Evolutionary conservation across 164 flowering plant genomes (phyloP), one percentile per base, ranked within the genome.

Genomic region (Sextonia rubra): DNA sequence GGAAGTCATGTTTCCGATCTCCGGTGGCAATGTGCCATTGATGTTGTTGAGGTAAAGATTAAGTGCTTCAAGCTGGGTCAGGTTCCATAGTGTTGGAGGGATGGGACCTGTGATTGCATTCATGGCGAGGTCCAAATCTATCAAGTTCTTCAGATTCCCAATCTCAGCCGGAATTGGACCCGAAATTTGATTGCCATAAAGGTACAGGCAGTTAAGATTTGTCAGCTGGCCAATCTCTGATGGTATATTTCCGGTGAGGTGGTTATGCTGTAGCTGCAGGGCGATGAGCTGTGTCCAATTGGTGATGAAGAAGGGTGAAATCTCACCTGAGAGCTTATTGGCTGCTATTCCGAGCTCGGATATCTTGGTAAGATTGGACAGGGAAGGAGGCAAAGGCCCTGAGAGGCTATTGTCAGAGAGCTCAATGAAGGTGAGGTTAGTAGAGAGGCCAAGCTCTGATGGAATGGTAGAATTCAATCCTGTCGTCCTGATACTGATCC

Each of bases 21-120:
- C 82, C 0, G 72, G 80, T 22, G 88, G 86, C 37, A 87, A 48
- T 11, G 64, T 73, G 56, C 88, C 87, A 14, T 49, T 80, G 47
- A 87, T 81, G 24, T 77, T 65, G 79, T 85, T 87, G 37, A 8
- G 0, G 66, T 37, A 73, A 22, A 87, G 81, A 5, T 76, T 37
- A 12, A 87, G 47, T n/a, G 2, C 1, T 0, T 1, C 1, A 22
- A 87, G 81, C 47, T 72, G 77, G 9, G 78, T 61, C 2, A 87
- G 75, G 44, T 83, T 82, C 25, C 86, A 77, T 1, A 87, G 30
- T 29, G 83, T 74, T 11, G 79, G 58, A 62, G 91, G 91, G 64
- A 92, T 85, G 12, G 78, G 66, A 63, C 97, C 96, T 0, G 89
- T 82, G 49, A 90, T 78, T 7, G 71, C 73, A 78, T 92, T 90